A percentile compares a stretch with the other conserved stretches of the same genome.
Conservation (phyloP, 2,329 filamentous ascomycete genomes). For the Fusarium armeniacum region DNA sequence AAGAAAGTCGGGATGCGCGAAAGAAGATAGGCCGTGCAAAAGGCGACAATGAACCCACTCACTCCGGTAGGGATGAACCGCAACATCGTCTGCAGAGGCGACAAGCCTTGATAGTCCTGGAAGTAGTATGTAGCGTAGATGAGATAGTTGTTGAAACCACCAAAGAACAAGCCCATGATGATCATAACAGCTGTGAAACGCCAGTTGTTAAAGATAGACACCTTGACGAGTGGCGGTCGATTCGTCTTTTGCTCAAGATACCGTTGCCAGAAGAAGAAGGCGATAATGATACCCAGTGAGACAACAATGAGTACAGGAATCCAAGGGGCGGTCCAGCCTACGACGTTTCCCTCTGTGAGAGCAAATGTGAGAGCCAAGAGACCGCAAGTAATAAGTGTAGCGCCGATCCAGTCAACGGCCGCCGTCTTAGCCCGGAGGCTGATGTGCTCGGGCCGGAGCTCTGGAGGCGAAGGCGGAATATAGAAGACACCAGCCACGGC, state of each 20-base stretch:
- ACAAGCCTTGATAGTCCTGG: constrained; percentile 74
- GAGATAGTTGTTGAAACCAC: constrained; percentile 76
- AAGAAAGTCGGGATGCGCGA: constrained; percentile 69
- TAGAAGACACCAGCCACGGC: constrained; percentile 70
- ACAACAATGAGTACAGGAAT: constrained; percentile 71
- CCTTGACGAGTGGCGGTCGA: constrained; percentile 73
- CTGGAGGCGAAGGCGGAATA: constrained; percentile 67
- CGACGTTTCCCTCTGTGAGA: constrained; percentile 77
- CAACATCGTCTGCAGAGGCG: constrained; percentile 74
- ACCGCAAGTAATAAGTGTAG: constrained; percentile 71
- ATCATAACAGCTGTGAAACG: constrained; percentile 74
- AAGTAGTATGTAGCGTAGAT: constrained; percentile 79
- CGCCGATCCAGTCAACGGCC: constrained; percentile 76
- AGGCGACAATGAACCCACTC: constrained; percentile 69
- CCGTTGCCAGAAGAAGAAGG: constrained; percentile 73
- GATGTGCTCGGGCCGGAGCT: constrained; percentile 43
- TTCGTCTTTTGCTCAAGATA: constrained; percentile 53
- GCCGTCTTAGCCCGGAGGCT: constrained; percentile 55
- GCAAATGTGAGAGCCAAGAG: constrained; percentile 75
- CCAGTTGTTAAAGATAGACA: constrained; percentile 72
- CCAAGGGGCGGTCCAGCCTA: constrained; percentile 76
- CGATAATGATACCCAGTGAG: constrained; percentile 67
- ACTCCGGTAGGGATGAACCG: constrained; percentile 77
- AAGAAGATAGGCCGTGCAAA: constrained; percentile 69
- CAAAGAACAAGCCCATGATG: constrained; percentile 76